Evolutionary conservation across 768 basidiomycete species (phyloP), one percentile per base, ranked within the genome.

Genomic region (Boletus sp.): DNA sequence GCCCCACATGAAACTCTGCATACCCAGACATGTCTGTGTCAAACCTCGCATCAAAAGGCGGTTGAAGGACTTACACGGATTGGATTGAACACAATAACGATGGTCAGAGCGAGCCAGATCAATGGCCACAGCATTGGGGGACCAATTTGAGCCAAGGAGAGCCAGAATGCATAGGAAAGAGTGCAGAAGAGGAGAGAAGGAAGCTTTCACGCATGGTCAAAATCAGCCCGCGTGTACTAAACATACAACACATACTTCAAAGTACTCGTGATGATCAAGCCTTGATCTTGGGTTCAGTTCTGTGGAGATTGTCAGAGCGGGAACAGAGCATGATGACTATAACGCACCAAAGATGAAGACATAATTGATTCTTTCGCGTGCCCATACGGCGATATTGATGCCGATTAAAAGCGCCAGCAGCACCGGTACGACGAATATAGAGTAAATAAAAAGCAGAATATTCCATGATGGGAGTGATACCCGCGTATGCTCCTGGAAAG

Each of bases 361-460:
- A 64, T 94, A 96, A 66, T 99, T 99, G 59, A 99, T 94, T 39
- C 92, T 79, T 6, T 87, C 77, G 7, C 74, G 73, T 0, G 84
- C 78, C 88, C 91, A 99, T 0, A 88, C 89, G 33, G 86, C 64
- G 5, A 98, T 60, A 68, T 99, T 96, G 30, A 90, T 54, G 29
- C 91, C 90, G 52, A 99, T 83, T 1, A 96, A 75, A 29, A 92
- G 61, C 1, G 85, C 76, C 64, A 96, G 90, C 2, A 96, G 61
- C 3, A 86, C 78, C 0, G 94, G 94, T 3, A 97, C 70, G 41
- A 86, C 73, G 35, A 96, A 71, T 2, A 86, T 78, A 1, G 81
- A 86, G 67, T 96, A 99, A 11, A 95, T 76, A 60, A 84, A 86
- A 39, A 98, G 74, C 11, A 98, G 73, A 1, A 80, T 85, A 48